Evolutionary conservation across 2,329 filamentous ascomycete genomes (phyloP).

Genomic region (Ascochyta viciae-villosae): DNA sequence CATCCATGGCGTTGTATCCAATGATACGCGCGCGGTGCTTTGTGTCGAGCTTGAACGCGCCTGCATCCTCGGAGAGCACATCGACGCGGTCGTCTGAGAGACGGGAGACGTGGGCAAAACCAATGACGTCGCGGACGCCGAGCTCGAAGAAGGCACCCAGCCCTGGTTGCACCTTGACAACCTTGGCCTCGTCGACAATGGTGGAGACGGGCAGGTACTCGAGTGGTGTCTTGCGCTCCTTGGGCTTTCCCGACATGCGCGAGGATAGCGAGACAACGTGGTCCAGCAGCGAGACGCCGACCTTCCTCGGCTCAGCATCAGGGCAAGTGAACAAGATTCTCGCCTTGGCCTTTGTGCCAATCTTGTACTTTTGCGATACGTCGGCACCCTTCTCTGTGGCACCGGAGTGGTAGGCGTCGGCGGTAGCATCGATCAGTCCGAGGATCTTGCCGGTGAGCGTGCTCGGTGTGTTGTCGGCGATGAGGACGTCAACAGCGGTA

Average conservation of each 20-base stretch:
- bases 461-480: constrained; percentile 75
- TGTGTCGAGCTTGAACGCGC: constrained; percentile 79
- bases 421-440: constrained; percentile 88
- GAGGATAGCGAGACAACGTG: constrained; percentile 74
- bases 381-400: constrained; percentile 72
- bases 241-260: constrained; percentile 45
- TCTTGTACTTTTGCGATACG: constrained; percentile 78
- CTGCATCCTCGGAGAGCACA: constrained; percentile 75
- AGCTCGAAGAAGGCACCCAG: constrained; percentile 83
- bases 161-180: constrained; percentile 79
- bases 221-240: constrained; percentile 61
- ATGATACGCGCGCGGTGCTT: constrained; percentile 82
- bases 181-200: constrained; percentile 76
- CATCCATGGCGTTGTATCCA: constrained; percentile 87
- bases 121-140: constrained; percentile 70
- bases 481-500: constrained; percentile 83
- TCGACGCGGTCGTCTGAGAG: constrained; percentile 92
- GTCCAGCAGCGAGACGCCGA: constrained; percentile 88
- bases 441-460: constrained; percentile 92
- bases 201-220: constrained; percentile 74
- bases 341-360: constrained; percentile 83
- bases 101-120: constrained; percentile 93
- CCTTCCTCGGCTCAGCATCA: constrained; percentile 76
- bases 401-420: constrained; percentile 89
- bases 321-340: constrained; percentile 90